Percentiles rank a stretch among this genome's conserved stretches.
These are phyloP conservation scores for Thielaviopsis populi DNA, from an alignment of 2,329 filamentous ascomycete genomes.

Conservation along the genomic window DNA sequence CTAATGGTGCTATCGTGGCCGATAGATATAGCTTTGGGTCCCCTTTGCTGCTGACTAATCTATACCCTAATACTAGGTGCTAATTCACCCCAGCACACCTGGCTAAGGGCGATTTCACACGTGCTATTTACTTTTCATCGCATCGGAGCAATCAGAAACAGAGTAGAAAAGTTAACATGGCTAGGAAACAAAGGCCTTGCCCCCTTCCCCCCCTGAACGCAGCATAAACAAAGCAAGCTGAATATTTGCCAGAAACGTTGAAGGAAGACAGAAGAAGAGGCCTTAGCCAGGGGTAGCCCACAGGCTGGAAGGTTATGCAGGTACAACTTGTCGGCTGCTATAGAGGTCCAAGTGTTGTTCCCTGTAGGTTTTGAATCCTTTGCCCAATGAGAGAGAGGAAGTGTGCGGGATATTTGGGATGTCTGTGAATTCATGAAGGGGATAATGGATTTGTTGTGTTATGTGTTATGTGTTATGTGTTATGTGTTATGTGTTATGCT, in stretches of 20 bases:
- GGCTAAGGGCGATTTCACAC: neutral
- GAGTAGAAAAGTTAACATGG: neutral
- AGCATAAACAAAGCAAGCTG: neutral
- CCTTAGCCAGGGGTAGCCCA: neutral
- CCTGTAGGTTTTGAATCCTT: neutral
- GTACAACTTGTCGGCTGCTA: neutral
- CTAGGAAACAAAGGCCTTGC: neutral
- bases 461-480: neutral
- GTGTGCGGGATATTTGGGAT: neutral
- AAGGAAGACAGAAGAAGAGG: neutral
- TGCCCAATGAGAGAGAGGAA: neutral
- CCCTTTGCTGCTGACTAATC: too few relatives aligned
- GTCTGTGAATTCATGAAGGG: neutral
- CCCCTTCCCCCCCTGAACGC: neutral
- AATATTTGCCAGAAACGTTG: slow-evolving; percentile 1
- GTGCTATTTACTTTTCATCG: neutral
- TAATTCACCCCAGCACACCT: too few relatives aligned
- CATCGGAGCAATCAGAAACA: neutral
- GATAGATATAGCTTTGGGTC: too few relatives aligned
- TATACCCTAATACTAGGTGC: too few relatives aligned
- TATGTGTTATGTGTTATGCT: neutral
- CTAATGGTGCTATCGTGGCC: too few relatives aligned
- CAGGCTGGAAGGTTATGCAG: neutral
- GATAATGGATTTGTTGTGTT: neutral
- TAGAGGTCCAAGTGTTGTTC: neutral